These are phyloP conservation scores for Salix viminalis DNA, from an alignment of 345 rosid species.

Conservation along the genomic window DNA sequence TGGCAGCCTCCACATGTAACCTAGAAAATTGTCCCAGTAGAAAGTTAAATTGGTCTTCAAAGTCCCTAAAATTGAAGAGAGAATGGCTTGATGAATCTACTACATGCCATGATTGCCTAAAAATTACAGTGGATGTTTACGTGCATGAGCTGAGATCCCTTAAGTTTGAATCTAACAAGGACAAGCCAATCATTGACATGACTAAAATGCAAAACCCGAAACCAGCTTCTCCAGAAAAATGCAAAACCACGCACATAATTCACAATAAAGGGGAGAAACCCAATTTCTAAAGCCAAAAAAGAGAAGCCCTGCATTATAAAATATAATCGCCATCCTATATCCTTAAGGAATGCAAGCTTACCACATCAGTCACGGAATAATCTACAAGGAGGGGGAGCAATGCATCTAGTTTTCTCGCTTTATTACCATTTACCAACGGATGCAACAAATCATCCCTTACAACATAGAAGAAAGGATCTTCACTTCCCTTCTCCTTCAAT, in stretches of 20 bases:
- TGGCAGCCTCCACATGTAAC: constrained; percentile 96
- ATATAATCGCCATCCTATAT: neutral
- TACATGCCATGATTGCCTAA: neutral
- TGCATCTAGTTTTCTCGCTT: constrained; percentile 86
- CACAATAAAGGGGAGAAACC: neutral
- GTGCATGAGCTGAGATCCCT: neutral
- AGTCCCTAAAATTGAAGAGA: constrained; percentile 11
- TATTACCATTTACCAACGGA: constrained; percentile 85
- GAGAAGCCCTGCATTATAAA: neutral
- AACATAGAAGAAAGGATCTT: constrained; percentile 51
- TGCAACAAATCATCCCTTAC: constrained; percentile 88
- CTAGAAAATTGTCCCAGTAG: constrained; percentile 42
- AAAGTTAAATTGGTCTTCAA: constrained; percentile 27
- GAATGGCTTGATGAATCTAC: neutral
- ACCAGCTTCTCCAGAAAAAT: neutral
- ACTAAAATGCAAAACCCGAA: neutral
- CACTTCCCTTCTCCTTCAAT: constrained; percentile 15
- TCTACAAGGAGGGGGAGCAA: constrained; percentile 62
- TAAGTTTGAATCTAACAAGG: neutral
- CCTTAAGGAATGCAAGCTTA: constrained; percentile 33
- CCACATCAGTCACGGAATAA: constrained; percentile 73
- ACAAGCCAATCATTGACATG: neutral
- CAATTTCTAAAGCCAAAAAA: neutral
- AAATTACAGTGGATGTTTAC: neutral
- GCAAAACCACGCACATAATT: neutral